Base-by-base conservation (phyloP, 768 basidiomycete species). In the Auricularia sp. region DNA sequence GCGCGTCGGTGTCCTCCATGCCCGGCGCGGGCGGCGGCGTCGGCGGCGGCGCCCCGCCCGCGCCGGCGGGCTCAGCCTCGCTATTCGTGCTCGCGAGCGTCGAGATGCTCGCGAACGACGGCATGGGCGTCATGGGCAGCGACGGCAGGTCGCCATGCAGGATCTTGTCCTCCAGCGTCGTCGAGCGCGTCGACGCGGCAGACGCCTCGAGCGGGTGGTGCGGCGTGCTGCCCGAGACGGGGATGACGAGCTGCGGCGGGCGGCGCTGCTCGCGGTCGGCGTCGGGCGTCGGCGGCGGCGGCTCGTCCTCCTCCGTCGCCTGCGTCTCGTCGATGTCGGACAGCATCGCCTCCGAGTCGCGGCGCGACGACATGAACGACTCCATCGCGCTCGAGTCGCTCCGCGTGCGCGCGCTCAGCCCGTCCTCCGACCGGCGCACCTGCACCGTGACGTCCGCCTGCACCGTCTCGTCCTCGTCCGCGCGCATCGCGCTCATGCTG, bases 1-100 rank as follows among this genome's bases (percentile, higher is more conserved):
- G 85, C 3, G 85, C 76, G 13, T 86, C 80, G 74, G 94, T 91
- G 69, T 97, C 94, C 72, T 90, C 75, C 21, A 70, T 67, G 14
- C 69, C 70, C 1, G 74, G 65, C 58, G 54, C 33, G 34, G 24
- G 51, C 42, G 6, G 85, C 16, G 84, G 79, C 61, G 54, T 51
- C 29, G 24, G 62, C 58, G 6, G 85, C n/a, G 83, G 79, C 67
- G 83, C 75, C 73, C 83, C 79, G 82, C 81, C 86, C 14, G 78
- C 73, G 56, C 79, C 75, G 33, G 83, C 78, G 68, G 82, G 81
- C 64, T 77, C 66, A 36, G 34, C 24, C 18, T 51, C 65, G 54
- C 51, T 62, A 13, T 42, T 29, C 14, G 51, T 36, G 34, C 42
- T 51, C n/a, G 51, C 37, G 13, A 18, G 16, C 14, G 16, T 61